Base-by-base conservation (phyloP, 805 yeast genomes). In the Debaryomyces hansenii region DNA sequence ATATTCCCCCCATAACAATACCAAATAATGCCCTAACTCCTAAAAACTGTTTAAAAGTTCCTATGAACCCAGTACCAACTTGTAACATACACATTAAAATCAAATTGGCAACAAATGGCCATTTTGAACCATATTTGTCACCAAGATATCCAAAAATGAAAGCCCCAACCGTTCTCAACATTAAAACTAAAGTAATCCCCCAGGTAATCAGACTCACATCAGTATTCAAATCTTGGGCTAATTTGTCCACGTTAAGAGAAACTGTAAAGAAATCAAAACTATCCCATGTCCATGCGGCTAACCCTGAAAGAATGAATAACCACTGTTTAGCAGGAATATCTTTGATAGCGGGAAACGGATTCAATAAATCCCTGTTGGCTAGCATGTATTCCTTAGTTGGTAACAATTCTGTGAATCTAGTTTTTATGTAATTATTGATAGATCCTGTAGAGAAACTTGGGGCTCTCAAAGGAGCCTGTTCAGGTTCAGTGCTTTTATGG, bases 91-190 rank as follows among this genome's bases (percentile, higher is more conserved):
- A 69, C 59, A 83, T 72, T 29, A 77, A 63, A 2, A 53, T 29
- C 55, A 81, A 62, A 59, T 79, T 79, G 18, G 68, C 41, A 41
- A 75, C 70, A 50, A 77, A 71, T 0, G 87, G 86, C 74, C 78
- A 77, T 57, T 79, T 82, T 57, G 87, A 68, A 34, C 87, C 87
- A 51, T 77, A 75, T 52, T 76, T 70, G 60, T 83, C 88, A 56
- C 84, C 82, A 50, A 77, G 60, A 47, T 69, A 68, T 42, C 87
- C 87, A 55, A 83, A 82, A n/a, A 77, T 57, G 28, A 81, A 55
- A 8, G 86, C 85, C 48, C 88, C 88, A 18, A 83, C 79, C 3
- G 87, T 77, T 65, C 88, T 73, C 50, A 83, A 69, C 88, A 83
- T 83, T 32, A 83, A 72, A 40, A 83, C 87, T 50, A 83, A 68